These are phyloP conservation scores for Verticillium longisporum DNA, from an alignment of 2,329 filamentous ascomycete species.

Conservation along the genomic window DNA sequence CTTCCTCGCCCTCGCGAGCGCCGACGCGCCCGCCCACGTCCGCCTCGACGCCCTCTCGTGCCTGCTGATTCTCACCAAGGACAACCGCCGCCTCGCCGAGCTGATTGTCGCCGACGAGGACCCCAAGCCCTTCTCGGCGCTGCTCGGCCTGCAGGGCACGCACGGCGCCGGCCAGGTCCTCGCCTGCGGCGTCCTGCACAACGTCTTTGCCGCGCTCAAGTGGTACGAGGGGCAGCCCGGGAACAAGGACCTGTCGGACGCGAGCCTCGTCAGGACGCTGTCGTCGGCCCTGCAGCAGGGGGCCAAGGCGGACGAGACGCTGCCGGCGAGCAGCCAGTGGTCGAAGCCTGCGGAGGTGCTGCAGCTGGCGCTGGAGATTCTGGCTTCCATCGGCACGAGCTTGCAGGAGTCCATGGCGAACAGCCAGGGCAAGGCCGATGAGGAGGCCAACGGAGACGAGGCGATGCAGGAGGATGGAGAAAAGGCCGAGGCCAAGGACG, in stretches of 20 bases:
- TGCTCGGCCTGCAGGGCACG: slow-evolving; percentile 41
- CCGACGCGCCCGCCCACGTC: slow-evolving; percentile 32
- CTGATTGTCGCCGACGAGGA: slow-evolving; percentile 43
- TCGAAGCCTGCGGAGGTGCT: slow-evolving; percentile 37
- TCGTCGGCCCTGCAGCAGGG: slow-evolving; percentile 25
- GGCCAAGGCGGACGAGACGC: slow-evolving; percentile 18
- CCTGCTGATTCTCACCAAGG: slow-evolving; percentile 52
- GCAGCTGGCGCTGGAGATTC: slow-evolving; percentile 52
- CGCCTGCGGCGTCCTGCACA: slow-evolving; percentile 56
- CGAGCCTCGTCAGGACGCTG: slow-evolving; percentile 39
- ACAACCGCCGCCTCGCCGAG: slow-evolving; percentile 47
- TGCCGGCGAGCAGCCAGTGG: slow-evolving; percentile 24
- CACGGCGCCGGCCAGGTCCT: slow-evolving; percentile 43
- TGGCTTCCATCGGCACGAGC: slow-evolving; percentile 57
- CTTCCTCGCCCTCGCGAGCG: slow-evolving; percentile 41
- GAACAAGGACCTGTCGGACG: slow-evolving; percentile 41
- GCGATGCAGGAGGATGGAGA: slow-evolving; percentile 26
- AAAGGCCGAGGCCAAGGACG: slow-evolving; percentile 21
- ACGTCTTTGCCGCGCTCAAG: slow-evolving; percentile 47
- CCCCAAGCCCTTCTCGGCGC: slow-evolving; percentile 38
- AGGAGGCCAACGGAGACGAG: slow-evolving; percentile 29
- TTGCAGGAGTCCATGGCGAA: slow-evolving; percentile 44
- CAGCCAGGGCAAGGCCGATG: slow-evolving; percentile 22
- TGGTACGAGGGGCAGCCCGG: slow-evolving; percentile 45
- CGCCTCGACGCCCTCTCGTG: slow-evolving; percentile 45